A percentile compares a stretch with the other conserved stretches of the same genome.
phyloP scores from a whole-genome alignment of 805 yeast genomes.

The Suhomyces kilbournensis region DNA sequence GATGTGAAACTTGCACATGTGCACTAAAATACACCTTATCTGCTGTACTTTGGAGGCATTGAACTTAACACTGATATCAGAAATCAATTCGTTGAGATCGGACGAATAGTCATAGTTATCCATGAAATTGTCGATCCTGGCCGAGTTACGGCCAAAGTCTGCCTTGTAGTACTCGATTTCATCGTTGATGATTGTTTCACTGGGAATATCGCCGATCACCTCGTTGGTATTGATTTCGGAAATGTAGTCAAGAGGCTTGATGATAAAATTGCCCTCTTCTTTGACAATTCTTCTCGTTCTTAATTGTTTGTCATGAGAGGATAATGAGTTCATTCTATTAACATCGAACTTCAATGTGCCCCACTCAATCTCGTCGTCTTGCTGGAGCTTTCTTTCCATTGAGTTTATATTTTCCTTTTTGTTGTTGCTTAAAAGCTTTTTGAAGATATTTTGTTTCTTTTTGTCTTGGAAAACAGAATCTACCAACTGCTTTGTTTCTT shows the following conservation, averaged over 20 bases:
- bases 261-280: conserved; percentile 35
- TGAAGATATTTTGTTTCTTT: conserved; percentile 44
- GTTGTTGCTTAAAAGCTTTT: conserved; percentile 35
- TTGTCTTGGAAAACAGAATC: conserved; percentile 43
- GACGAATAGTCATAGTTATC: conserved; percentile 22
- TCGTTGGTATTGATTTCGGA: conserved; percentile 43
- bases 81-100: conserved; percentile 41
- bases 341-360: conserved; percentile 46
- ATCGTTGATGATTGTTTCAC: not conserved
- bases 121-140: conserved; percentile 33
- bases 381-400: conserved; percentile 33
- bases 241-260: conserved; percentile 43
- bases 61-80: conserved; percentile 41
- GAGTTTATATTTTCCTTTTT: conserved; percentile 25
- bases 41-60: conserved; percentile 44
- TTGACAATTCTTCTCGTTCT: conserved; percentile 59
- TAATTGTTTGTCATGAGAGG: conserved; percentile 56
- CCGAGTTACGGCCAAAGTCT: conserved; percentile 1
- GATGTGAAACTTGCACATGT: conserved; percentile 63
- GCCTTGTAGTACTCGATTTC: conserved; percentile 11
- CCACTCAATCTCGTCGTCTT: conserved; percentile 36
- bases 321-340: conserved; percentile 17
- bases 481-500: conserved; percentile 23
- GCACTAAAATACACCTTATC: conserved; percentile 59
- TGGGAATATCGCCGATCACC: conserved; percentile 19